Percentiles rank a stretch among this genome's conserved stretches.
These are phyloP conservation scores for Paracamarosporium sp. DNA, from an alignment of 2,329 filamentous ascomycete species.

Conservation along the genomic window DNA sequence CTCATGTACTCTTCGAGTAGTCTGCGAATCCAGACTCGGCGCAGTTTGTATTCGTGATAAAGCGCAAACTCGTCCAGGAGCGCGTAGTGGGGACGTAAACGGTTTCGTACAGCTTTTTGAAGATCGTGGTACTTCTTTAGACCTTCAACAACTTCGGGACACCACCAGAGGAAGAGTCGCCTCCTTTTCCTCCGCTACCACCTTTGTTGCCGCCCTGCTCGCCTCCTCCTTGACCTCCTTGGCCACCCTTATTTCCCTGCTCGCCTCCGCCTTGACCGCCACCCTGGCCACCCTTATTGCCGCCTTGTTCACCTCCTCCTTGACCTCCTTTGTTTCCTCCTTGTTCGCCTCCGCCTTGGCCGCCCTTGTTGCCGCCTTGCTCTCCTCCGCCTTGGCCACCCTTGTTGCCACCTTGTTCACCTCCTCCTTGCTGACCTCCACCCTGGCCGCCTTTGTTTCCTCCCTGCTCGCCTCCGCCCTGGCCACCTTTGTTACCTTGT, in stretches of 20 bases:
- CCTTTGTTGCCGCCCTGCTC: neutral
- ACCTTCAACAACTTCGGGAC: conserved; percentile 3
- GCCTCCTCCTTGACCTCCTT: neutral
- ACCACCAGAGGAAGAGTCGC: neutral
- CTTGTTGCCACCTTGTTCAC: neutral
- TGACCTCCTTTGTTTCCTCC: neutral
- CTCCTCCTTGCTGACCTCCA: neutral
- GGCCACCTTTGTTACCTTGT: neutral
- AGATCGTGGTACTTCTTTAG: neutral
- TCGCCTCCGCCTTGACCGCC: neutral
- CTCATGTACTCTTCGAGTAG: neutral
- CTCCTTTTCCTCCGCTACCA: neutral
- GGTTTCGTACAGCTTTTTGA: too few species aligned
- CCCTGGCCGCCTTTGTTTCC: neutral
- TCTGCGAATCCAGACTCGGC: neutral
- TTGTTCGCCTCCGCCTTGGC: neutral
- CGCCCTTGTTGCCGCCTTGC: neutral
- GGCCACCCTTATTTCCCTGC: neutral
- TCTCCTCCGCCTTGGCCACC: neutral
- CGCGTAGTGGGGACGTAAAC: too few species aligned
- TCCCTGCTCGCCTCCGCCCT: neutral
- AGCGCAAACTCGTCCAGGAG: neutral
- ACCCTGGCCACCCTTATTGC: neutral
- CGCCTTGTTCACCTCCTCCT: neutral
- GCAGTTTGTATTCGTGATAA: neutral